These are phyloP conservation scores for Podospora tetraspora DNA, from an alignment of 495 filamentous ascomycete genomes.

Conservation along the genomic window DNA sequence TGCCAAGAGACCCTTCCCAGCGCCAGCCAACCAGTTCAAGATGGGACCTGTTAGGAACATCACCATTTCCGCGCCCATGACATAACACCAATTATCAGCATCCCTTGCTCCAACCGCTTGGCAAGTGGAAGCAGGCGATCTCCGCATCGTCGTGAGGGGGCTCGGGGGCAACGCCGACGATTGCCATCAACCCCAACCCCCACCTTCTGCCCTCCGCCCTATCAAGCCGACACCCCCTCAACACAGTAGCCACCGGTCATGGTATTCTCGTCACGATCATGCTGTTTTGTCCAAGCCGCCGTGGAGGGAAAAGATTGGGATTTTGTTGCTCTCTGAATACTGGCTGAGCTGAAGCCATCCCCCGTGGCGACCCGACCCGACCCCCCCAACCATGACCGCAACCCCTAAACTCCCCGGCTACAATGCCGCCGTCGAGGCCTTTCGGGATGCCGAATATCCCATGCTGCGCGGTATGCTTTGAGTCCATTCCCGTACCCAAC, in stretches of 20 bases:
- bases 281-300: background rate
- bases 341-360: background rate
- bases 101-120: background rate
- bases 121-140: slow-evolving; percentile 39
- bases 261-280: background rate
- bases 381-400: background rate
- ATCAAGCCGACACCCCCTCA: background rate
- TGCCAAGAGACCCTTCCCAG: background rate
- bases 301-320: background rate
- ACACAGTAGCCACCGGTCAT: background rate
- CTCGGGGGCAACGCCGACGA: background rate
- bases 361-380: background rate
- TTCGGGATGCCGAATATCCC: slow-evolving; percentile 73
- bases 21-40: background rate
- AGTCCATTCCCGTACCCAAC: background rate
- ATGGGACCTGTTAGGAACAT: background rate
- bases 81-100: background rate
- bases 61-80: background rate
- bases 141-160: slow-evolving; percentile 25
- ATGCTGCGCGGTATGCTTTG: slow-evolving; percentile 61
- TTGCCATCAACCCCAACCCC: background rate
- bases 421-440: slow-evolving; percentile 58
- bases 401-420: slow-evolving; percentile 39
- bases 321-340: background rate
- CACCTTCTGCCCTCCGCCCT: background rate